Evolutionary conservation across 805 yeast genomes (phyloP).

Genomic region (Kazachstania africana): DNA sequence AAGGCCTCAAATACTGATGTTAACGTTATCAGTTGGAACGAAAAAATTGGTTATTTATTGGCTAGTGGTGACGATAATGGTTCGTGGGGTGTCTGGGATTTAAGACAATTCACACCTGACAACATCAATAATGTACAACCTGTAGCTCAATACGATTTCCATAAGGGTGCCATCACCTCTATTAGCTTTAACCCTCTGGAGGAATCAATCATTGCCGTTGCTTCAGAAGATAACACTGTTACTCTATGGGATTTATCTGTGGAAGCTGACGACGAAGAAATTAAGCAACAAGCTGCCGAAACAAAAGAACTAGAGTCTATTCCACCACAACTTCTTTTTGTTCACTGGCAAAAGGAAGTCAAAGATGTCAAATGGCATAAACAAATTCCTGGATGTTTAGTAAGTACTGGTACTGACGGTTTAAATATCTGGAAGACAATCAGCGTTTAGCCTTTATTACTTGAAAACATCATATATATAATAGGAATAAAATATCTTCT

Average conservation of each 20-base stretch:
- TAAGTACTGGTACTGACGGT: conserved; percentile 93
- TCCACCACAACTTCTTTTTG: conserved; percentile 91
- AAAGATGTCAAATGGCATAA: conserved; percentile 97
- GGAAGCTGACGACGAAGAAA: conserved; percentile 97
- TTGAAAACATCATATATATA: background rate
- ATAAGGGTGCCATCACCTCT: conserved; percentile 84
- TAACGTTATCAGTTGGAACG: conserved; percentile 93
- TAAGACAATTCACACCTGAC: conserved; percentile 65
- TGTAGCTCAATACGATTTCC: conserved; percentile 92
- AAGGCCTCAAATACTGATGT: conserved; percentile 74
- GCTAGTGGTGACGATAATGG: conserved; percentile 98
- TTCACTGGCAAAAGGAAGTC: conserved; percentile 96
- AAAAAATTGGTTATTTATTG: conserved; percentile 69
- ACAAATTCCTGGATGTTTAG: conserved; percentile 92
- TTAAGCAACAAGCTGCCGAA: conserved; percentile 71
- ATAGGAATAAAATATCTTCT: background rate
- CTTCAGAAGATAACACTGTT: conserved; percentile 93
- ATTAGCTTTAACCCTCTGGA: conserved; percentile 91
- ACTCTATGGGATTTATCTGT: conserved; percentile 97
- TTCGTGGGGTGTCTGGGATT: conserved; percentile 95
- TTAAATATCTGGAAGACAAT: conserved; percentile 93
- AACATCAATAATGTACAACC: conserved; percentile 41
- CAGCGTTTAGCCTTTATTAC: conserved; percentile 44
- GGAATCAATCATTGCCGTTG: conserved; percentile 90
- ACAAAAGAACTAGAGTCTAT: conserved; percentile 73